A percentile compares a stretch with the other conserved stretches of the same genome.
These are phyloP conservation scores for Wallemia hederae DNA, from an alignment of 1,284 basidiomycete species.

Conservation along the genomic window DNA sequence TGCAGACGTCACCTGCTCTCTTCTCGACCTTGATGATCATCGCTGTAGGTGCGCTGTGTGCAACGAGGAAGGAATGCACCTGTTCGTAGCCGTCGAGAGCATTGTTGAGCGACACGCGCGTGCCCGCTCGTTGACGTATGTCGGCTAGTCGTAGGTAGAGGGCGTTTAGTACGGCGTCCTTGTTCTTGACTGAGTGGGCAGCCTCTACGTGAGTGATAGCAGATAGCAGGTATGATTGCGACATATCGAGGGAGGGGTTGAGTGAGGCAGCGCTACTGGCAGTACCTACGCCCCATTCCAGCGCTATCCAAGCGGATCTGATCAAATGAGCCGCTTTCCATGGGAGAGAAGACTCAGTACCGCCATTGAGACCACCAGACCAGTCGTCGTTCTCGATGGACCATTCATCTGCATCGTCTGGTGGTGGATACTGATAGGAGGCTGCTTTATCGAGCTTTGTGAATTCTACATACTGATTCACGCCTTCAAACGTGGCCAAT, in stretches of 20 bases:
- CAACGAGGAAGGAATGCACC: background rate
- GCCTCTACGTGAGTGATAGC: background rate
- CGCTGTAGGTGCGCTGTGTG: background rate
- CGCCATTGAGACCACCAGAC: background rate
- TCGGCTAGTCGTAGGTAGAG: background rate
- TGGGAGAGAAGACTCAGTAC: background rate
- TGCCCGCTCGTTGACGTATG: background rate
- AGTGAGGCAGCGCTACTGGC: background rate
- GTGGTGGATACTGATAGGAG: background rate
- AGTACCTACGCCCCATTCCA: background rate
- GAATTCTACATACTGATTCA: background rate
- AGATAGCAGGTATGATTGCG: background rate
- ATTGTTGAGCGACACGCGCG: background rate
- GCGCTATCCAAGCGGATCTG: background rate
- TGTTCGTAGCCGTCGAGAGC: background rate
- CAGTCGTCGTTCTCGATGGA: background rate
- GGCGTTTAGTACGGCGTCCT: background rate
- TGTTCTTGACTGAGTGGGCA: background rate
- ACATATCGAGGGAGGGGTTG: background rate
- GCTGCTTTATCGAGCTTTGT: background rate
- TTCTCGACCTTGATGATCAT: background rate
- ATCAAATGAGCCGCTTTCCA: background rate
- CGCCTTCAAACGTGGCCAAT: background rate
- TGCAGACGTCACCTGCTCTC: background rate
- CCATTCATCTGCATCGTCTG: background rate